phyloP scores from a whole-genome alignment of 1,139 yeast genomes.

The Meyerozyma carpophila region DNA sequence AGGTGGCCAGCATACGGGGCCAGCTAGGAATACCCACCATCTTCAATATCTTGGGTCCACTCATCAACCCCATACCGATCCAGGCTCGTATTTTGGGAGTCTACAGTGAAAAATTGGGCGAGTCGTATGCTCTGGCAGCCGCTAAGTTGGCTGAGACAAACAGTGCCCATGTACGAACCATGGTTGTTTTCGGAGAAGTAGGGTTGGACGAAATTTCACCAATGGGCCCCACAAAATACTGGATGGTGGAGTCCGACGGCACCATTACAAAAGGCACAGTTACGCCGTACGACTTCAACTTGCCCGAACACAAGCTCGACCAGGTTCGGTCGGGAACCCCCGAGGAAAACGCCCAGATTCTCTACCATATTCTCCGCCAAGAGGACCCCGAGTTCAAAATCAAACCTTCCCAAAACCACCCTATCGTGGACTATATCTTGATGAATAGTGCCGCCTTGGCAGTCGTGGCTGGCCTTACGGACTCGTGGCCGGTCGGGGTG shows the following conservation, averaged over 20 bases:
- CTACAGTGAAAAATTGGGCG: slow-evolving; percentile 72
- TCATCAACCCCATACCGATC: slow-evolving; percentile 85
- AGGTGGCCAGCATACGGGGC: slow-evolving; percentile 72
- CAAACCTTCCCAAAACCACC: slow-evolving; percentile 32
- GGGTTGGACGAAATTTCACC: slow-evolving; percentile 94
- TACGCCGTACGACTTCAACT: slow-evolving; percentile 70
- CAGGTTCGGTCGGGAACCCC: slow-evolving; percentile 85
- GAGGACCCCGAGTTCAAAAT: slow-evolving; percentile 39
- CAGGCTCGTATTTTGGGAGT: slow-evolving; percentile 86
- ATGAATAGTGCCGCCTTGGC: slow-evolving; percentile 86
- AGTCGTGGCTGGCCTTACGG: slow-evolving; percentile 64
- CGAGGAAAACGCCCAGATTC: slow-evolving; percentile 64
- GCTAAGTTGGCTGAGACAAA: slow-evolving; percentile 43
- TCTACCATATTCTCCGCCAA: slow-evolving; percentile 54
- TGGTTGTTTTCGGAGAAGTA: slow-evolving; percentile 88
- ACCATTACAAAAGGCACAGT: slow-evolving; percentile 29
- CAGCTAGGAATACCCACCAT: slow-evolving; percentile 85
- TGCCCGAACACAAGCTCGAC: slow-evolving; percentile 64
- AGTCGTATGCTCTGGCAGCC: slow-evolving; percentile 79
- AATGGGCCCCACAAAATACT: slow-evolving; percentile 70
- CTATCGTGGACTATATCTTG: slow-evolving; percentile 81
- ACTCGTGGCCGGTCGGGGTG: slow-evolving; percentile 74
- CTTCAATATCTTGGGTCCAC: slow-evolving; percentile 89
- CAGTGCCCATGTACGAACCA: slow-evolving; percentile 47
- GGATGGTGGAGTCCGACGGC: slow-evolving; percentile 58